These are phyloP conservation scores for Rubus parviflorus DNA, from an alignment of 306 rosid genomes.

Conservation along the genomic window DNA sequence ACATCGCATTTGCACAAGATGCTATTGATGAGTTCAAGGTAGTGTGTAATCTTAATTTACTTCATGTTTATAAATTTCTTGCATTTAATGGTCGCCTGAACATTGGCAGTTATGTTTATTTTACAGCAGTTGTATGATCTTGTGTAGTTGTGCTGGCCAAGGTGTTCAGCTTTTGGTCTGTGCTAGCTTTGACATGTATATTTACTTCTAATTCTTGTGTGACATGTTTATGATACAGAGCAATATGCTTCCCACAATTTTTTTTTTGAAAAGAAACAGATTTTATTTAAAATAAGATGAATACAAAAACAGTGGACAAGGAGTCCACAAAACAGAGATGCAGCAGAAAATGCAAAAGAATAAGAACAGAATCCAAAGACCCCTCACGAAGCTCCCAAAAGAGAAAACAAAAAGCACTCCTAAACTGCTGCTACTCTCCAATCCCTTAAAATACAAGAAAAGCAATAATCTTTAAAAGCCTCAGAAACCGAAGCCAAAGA, in stretches of 20 bases:
- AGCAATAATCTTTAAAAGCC: no score
- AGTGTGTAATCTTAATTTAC: conserved; percentile 16
- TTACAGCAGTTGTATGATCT: background rate
- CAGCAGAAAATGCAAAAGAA: no score
- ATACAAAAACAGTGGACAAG: no score
- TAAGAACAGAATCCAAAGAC: no score
- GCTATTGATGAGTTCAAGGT: conserved; percentile 96
- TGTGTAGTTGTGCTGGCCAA: background rate
- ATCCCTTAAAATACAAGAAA: no score
- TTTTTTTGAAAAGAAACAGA: no score
- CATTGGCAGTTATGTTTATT: background rate
- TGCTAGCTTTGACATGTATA: background rate
- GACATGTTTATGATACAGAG: background rate
- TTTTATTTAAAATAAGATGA: no score
- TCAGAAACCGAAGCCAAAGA: no score
- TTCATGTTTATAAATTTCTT: background rate
- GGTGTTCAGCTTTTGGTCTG: background rate
- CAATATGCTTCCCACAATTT: background rate
- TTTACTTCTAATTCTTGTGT: background rate
- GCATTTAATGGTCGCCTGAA: background rate
- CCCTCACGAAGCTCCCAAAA: no score
- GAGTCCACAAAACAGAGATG: no score
- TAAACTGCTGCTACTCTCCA: no score
- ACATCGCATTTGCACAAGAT: conserved; percentile 91
- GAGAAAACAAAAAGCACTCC: no score